phyloP scores from a whole-genome alignment of 805 yeast species.

The Sugiyamaella marilandica region DNA sequence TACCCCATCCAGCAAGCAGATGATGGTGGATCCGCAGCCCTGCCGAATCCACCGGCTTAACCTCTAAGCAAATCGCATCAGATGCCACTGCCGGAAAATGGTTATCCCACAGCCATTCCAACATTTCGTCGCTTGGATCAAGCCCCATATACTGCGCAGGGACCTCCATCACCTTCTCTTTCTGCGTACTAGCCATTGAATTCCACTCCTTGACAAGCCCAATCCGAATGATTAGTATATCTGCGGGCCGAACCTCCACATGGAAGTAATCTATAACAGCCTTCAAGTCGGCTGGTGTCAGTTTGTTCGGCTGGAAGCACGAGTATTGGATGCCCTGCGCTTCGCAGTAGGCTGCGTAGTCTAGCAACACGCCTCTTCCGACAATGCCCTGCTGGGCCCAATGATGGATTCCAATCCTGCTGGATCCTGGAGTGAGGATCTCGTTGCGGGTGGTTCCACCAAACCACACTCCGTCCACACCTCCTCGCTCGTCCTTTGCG shows the following conservation, averaged over 20 bases:
- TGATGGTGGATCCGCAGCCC: conserved; percentile 13
- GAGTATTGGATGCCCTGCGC: conserved; percentile 26
- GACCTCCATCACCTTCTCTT: conserved; percentile 3
- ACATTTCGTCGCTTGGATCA: conserved; percentile 27
- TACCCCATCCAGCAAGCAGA: conserved; percentile 34
- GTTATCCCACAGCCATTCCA: conserved; percentile 27
- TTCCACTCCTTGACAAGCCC: conserved; percentile 31
- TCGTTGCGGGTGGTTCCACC: conserved; percentile 24
- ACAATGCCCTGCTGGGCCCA: conserved; percentile 33
- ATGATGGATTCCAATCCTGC: conserved; percentile 21
- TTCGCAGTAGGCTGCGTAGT: conserved; percentile 31
- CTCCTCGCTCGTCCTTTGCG: conserved; percentile 12
- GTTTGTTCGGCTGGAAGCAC: conserved; percentile 26
- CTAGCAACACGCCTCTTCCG: conserved; percentile 34
- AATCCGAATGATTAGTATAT: conserved; percentile 31
- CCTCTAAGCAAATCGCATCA: conserved; percentile 29
- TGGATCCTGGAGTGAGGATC: conserved; percentile 16
- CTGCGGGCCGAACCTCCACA: conserved; percentile 30
- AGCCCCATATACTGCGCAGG: conserved; percentile 22
- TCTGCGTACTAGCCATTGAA: conserved; percentile 13
- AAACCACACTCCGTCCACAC: conserved; percentile 17
- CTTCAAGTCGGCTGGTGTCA: conserved; percentile 24
- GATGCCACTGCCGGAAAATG: conserved; percentile 32
- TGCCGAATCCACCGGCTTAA: conserved; percentile 22
- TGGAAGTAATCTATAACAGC: conserved; percentile 24